Evolutionary conservation across 2,329 filamentous ascomycete genomes (phyloP), one percentile per base, ranked within the genome.

Genomic region (Phialophora expanda): DNA sequence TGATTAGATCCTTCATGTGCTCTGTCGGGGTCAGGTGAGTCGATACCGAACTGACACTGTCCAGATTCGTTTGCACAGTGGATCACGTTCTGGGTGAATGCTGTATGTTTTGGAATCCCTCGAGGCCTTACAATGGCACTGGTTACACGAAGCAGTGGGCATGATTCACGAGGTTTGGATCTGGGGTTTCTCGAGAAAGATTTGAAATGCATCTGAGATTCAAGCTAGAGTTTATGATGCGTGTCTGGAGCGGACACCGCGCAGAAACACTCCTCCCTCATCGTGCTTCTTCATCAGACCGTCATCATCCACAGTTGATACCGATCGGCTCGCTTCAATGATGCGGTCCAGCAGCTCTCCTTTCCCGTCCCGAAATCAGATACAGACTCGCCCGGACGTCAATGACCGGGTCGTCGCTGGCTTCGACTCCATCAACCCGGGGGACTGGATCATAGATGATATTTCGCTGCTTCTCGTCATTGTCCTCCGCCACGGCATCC

Each of bases 361-460:
- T 79, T 74, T 85, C 78, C 68, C 78, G 80, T 6, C 85, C 85
- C 69, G 83, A 84, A 26, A 85, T 78, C 69, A 87, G 73, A 76
- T 87, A 87, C 38, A 86, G 72, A 34, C 79, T 82, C 9, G 85
- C 85, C 51, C 85, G 78, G 61, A 86, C 78, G 51, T 87, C 84
- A 66, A 87, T 70, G 67, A 88, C 72, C 46, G 85, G 85, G 77
- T 88, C 85, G 22, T 76, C 82, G 66, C 80, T 83, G 4, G 80
- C 68, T 72, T 85, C 83, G 24, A 87, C 75, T 0, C 85, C 85
- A 22, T 82, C 75, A 1, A 87, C 79, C 61, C 85, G 77, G 4
- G 85, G 85, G 57, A 87, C 80, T 1, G 85, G 85, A 76, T 88
- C 85, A 68, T 85, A 87, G 68, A 87, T 87, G 48, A 84, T 76